Evolutionary conservation across 2,329 filamentous ascomycete genomes (phyloP).

Genomic region (Nigrospora sphaerica): DNA sequence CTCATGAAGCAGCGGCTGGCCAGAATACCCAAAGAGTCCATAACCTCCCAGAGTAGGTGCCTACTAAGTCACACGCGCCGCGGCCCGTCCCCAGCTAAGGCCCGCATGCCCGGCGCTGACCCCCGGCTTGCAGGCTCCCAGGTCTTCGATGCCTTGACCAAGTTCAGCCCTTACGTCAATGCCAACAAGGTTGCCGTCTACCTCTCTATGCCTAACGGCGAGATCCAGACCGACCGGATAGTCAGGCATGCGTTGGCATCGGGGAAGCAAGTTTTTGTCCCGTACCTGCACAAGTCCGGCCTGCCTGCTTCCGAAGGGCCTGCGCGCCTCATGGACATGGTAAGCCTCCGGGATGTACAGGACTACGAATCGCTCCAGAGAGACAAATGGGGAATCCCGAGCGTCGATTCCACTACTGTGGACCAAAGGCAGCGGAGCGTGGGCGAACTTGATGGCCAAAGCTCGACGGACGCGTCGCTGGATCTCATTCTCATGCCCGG

Average conservation of each 20-base stretch:
- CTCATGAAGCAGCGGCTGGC: constrained; percentile 62
- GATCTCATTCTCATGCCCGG: constrained; percentile 90
- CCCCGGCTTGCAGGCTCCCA: constrained; percentile 44
- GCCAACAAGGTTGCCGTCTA: constrained; percentile 79
- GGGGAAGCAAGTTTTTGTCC: constrained; percentile 86
- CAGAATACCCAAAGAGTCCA: constrained; percentile 51
- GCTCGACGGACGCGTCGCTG: constrained; percentile 43
- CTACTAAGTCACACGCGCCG: not conserved
- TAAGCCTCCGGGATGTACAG: constrained; percentile 62
- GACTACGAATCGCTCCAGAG: constrained; percentile 73
- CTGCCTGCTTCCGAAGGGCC: constrained; percentile 46
- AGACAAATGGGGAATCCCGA: constrained; percentile 95
- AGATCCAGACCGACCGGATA: constrained; percentile 77
- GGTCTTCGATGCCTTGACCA: constrained; percentile 58
- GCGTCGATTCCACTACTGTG: constrained; percentile 60
- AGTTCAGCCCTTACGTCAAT: constrained; percentile 65
- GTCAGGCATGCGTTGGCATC: constrained; percentile 70
- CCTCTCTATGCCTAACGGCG: constrained; percentile 83
- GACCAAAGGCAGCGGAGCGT: constrained; percentile 64
- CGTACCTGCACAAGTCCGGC: constrained; percentile 68
- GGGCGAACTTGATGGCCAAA: constrained; percentile 45
- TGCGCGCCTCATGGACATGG: constrained; percentile 83
- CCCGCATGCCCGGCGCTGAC: no score
- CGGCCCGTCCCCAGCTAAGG: no score
- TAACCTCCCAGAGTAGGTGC: constrained; percentile 62